Evolutionary conservation across 2,329 filamentous ascomycete genomes (phyloP).

Genomic region (Incumbomyces lentus): DNA sequence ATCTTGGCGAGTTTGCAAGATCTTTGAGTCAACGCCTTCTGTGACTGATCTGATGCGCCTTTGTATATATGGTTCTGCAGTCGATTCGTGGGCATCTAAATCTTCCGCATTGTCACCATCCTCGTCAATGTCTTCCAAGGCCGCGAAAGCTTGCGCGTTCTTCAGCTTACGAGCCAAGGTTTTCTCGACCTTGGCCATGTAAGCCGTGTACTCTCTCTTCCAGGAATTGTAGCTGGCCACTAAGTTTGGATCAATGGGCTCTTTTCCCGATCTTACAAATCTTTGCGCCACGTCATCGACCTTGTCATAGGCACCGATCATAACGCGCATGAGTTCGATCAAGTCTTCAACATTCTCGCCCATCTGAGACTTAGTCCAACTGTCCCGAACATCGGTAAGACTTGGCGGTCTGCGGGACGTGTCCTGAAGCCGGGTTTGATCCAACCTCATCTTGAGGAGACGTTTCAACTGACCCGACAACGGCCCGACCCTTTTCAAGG

Average conservation of each 20-base stretch:
- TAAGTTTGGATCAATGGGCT: constrained; percentile 13
- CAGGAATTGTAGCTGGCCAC: background rate
- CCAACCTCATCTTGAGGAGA: constrained; percentile 14
- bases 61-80: constrained; percentile 1
- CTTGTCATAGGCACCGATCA: constrained; percentile 26
- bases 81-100: background rate
- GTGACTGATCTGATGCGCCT: constrained; percentile 1
- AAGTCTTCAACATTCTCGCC: constrained; percentile 15
- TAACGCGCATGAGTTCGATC: constrained; percentile 20
- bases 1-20: background rate
- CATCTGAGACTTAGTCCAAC: background rate
- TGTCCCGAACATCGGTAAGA: too few species aligned
- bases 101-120: background rate
- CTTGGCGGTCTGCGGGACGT: constrained; percentile 9
- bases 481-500: constrained; percentile 12
- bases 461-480: constrained; percentile 11
- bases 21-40: background rate
- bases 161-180: background rate
- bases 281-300: constrained; percentile 19
- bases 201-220: background rate
- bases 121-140: background rate
- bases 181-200: constrained; percentile 2
- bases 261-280: constrained; percentile 17
- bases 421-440: constrained; percentile 14
- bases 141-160: background rate